A percentile compares a stretch with the other conserved stretches of the same genome.
These are phyloP conservation scores for Diaporthe citri DNA, from an alignment of 2,329 filamentous ascomycete species.

Conservation along the genomic window DNA sequence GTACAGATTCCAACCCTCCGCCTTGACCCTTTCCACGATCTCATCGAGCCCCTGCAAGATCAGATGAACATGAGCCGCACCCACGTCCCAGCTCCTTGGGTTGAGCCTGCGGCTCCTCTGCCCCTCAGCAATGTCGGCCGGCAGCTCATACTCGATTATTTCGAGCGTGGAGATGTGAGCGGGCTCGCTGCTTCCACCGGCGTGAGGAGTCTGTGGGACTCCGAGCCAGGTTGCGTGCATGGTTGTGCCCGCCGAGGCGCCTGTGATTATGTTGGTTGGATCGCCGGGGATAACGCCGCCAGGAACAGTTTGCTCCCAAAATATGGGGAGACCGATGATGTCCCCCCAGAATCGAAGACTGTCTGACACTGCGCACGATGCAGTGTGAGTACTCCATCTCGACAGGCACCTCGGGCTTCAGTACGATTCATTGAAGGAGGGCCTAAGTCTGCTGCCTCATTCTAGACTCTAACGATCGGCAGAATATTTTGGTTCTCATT, in stretches of 20 bases:
- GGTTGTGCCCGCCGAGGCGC: slow-evolving; percentile 4
- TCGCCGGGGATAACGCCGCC: not conserved
- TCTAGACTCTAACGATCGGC: too few species aligned
- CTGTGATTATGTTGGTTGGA: slow-evolving; percentile 19
- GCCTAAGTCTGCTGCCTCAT: not conserved
- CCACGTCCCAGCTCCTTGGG: slow-evolving; percentile 15
- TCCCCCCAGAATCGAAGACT: slow-evolving; percentile 22
- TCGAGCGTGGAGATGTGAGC: slow-evolving; percentile 25
- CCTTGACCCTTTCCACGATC: slow-evolving; percentile 14
- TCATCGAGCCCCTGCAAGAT: slow-evolving; percentile 25
- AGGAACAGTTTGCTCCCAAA: slow-evolving; percentile 8
- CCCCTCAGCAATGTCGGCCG: not conserved
- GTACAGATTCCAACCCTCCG: slow-evolving; percentile 9
- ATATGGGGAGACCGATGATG: not conserved
- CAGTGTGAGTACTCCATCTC: not conserved
- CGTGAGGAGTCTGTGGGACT: slow-evolving; percentile 18
- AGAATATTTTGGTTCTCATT: not conserved
- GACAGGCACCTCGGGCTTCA: not conserved
- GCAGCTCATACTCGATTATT: slow-evolving; percentile 21
- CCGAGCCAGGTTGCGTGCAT: slow-evolving; percentile 18
- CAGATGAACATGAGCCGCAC: slow-evolving; percentile 7
- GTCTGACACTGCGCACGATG: not conserved
- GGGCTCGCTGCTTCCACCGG: slow-evolving; percentile 7
- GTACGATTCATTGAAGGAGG: not conserved
- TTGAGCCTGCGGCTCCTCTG: slow-evolving; percentile 11